A percentile compares a stretch with the other conserved stretches of the same genome.
Conservation (phyloP, 768 basidiomycete species). For the Boletus subcaerulescens region DNA sequence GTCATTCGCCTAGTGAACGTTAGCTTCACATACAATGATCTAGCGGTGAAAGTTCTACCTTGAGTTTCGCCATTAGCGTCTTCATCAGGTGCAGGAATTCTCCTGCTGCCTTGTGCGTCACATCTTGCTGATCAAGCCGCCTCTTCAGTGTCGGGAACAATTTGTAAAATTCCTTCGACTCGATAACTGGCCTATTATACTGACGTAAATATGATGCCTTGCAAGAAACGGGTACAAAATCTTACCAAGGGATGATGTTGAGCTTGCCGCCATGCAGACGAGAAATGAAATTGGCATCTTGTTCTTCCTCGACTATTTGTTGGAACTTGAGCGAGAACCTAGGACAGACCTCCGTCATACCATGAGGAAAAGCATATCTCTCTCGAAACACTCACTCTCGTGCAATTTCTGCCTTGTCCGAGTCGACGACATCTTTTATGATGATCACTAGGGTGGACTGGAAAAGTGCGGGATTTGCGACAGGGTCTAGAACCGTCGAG, state of each 20-base stretch:
- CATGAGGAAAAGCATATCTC: not conserved
- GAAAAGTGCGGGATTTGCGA: conserved; percentile 55
- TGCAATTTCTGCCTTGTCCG: conserved; percentile 56
- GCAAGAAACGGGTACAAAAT: not conserved
- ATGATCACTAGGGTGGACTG: conserved; percentile 58
- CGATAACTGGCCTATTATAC: conserved; percentile 49
- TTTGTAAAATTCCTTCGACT: conserved; percentile 55
- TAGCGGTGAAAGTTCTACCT: conserved; percentile 35
- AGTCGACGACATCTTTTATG: conserved; percentile 67
- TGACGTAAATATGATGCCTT: not conserved
- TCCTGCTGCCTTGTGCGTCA: conserved; percentile 49
- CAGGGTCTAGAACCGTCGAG: conserved; percentile 53
- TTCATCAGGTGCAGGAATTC: conserved; percentile 57
- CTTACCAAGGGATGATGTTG: conserved; percentile 55
- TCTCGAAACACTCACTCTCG: conserved; percentile 44
- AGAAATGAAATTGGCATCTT: conserved; percentile 59
- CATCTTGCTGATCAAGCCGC: conserved; percentile 44
- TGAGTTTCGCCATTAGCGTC: conserved; percentile 63
- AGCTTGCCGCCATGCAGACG: conserved; percentile 53
- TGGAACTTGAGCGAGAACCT: conserved; percentile 59
- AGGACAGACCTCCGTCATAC: not conserved
- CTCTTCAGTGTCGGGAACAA: conserved; percentile 46
- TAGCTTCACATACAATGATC: not conserved
- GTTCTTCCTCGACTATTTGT: conserved; percentile 58
- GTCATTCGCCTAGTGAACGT: conserved; percentile 47